These are phyloP conservation scores for Phoma herbarum DNA, from an alignment of 2,329 filamentous ascomycete genomes.

Conservation along the genomic window DNA sequence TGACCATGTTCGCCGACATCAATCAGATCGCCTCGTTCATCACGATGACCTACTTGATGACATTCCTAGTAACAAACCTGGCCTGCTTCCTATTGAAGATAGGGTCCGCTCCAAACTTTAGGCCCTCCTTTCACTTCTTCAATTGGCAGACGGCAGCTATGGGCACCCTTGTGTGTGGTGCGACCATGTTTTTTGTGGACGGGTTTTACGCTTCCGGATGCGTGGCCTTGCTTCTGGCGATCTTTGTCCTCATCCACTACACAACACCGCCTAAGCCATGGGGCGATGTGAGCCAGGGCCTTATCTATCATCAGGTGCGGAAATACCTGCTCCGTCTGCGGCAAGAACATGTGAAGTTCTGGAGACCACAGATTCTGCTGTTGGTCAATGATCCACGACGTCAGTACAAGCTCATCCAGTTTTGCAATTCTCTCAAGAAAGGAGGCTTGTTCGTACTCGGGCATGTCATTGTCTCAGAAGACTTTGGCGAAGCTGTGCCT, in stretches of 20 bases:
- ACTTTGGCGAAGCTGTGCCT: slow-evolving; percentile 79
- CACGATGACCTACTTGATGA: slow-evolving; percentile 93
- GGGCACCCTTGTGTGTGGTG: slow-evolving; percentile 78
- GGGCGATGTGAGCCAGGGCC: slow-evolving; percentile 88
- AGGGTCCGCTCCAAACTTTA: slow-evolving; percentile 86
- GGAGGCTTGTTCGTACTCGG: slow-evolving; percentile 85
- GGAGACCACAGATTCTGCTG: slow-evolving; percentile 86
- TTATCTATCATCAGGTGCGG: slow-evolving; percentile 88
- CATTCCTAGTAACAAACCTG: slow-evolving; percentile 86
- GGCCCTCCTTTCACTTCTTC: slow-evolving; percentile 89
- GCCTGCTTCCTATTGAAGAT: slow-evolving; percentile 89
- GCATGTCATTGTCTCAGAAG: slow-evolving; percentile 85
- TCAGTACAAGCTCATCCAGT: slow-evolving; percentile 85
- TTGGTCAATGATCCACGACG: slow-evolving; percentile 83
- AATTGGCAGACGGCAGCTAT: slow-evolving; percentile 82
- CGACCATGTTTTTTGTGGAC: slow-evolving; percentile 91
- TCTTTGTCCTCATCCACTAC: slow-evolving; percentile 88
- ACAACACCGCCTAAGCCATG: slow-evolving; percentile 85
- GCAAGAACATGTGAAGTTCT: slow-evolving; percentile 92
- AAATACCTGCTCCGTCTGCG: slow-evolving; percentile 86
- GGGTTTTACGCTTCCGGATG: slow-evolving; percentile 80
- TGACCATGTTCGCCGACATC: slow-evolving; percentile 82
- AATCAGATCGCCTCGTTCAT: slow-evolving; percentile 91
- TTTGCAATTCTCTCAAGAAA: slow-evolving; percentile 92
- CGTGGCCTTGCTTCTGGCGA: slow-evolving; percentile 74